Evolutionary conservation across 345 rosid species (phyloP).

Genomic region (Brassica juncea): DNA sequence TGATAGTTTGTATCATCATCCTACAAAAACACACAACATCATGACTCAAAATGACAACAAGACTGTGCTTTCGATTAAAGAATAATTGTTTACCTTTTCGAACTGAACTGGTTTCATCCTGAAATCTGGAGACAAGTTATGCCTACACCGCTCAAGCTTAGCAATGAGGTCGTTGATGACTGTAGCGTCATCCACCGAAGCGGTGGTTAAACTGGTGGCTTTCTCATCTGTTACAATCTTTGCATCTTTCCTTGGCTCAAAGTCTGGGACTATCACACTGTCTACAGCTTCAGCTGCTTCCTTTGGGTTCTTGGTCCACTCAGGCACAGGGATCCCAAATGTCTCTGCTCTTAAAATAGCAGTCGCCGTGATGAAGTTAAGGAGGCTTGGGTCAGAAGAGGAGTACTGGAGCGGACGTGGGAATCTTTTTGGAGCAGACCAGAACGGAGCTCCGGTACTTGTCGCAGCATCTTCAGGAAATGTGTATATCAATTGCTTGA

Average conservation of each 20-base stretch:
- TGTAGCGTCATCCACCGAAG: constrained; percentile 56
- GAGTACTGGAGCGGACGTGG: neutral
- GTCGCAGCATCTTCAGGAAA: neutral
- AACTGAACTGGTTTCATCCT: constrained; percentile 74
- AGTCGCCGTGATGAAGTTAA: neutral
- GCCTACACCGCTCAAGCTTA: constrained; percentile 52
- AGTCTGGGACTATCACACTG: constrained; percentile 67
- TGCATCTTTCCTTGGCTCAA: constrained; percentile 60
- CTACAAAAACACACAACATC: constrained; percentile 37
- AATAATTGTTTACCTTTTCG: constrained; percentile 53
- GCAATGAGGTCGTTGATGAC: constrained; percentile 51
- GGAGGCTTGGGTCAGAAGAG: neutral
- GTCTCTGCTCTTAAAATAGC: constrained; percentile 1
- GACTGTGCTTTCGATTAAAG: neutral
- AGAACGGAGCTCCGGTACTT: neutral
- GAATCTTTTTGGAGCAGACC: neutral
- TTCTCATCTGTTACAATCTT: constrained; percentile 72
- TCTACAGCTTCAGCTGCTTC: constrained; percentile 57
- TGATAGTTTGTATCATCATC: constrained; percentile 77
- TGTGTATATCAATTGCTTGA: neutral
- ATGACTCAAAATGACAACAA: neutral
- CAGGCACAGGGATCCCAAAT: constrained; percentile 75
- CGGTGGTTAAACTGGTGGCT: constrained; percentile 47
- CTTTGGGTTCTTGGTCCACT: constrained; percentile 61
- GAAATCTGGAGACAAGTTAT: constrained; percentile 48